Evolutionary conservation across 306 rosid species (phyloP).

Genomic region (Vigna angularis): DNA sequence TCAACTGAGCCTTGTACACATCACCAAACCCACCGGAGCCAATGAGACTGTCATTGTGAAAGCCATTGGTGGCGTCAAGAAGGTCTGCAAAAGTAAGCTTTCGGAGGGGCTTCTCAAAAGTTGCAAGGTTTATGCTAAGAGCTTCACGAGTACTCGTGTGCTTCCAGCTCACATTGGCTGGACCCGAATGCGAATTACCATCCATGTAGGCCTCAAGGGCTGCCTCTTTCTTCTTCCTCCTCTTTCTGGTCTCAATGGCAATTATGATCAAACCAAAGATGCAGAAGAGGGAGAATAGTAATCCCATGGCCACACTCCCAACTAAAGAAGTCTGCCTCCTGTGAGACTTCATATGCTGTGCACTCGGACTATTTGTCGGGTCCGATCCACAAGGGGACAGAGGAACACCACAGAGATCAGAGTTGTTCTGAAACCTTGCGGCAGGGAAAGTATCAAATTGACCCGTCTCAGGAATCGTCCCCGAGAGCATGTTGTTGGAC

Average conservation of each 20-base stretch:
- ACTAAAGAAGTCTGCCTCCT: conserved; percentile 75
- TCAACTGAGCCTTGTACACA: conserved; percentile 90
- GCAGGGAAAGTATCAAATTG: conserved; percentile 85
- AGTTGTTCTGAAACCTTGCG: conserved; percentile 65
- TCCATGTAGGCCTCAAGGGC: conserved; percentile 68
- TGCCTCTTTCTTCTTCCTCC: conserved; percentile 82
- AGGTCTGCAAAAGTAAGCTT: conserved; percentile 95
- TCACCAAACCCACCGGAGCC: conserved; percentile 96
- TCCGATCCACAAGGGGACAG: conserved; percentile 54
- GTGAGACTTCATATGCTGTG: conserved; percentile 65
- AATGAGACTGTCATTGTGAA: conserved; percentile 81
- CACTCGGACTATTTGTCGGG: conserved; percentile 17
- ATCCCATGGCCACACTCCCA: conserved; percentile 91
- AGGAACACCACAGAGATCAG: conserved; percentile 94
- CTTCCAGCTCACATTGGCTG: conserved; percentile 69
- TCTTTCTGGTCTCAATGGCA: conserved; percentile 72
- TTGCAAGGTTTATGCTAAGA: conserved; percentile 83
- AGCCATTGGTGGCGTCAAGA: conserved; percentile 88
- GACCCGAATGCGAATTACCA: conserved; percentile 67
- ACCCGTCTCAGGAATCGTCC: conserved; percentile 70
- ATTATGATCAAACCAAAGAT: conserved; percentile 77
- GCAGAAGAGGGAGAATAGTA: conserved; percentile 83
- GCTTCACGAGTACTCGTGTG: conserved; percentile 81
- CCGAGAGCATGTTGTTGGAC: conserved; percentile 70
- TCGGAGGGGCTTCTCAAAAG: conserved; percentile 86